phyloP scores from a whole-genome alignment of 2,329 filamentous ascomycete genomes.

The Calonectria leucothoes region DNA sequence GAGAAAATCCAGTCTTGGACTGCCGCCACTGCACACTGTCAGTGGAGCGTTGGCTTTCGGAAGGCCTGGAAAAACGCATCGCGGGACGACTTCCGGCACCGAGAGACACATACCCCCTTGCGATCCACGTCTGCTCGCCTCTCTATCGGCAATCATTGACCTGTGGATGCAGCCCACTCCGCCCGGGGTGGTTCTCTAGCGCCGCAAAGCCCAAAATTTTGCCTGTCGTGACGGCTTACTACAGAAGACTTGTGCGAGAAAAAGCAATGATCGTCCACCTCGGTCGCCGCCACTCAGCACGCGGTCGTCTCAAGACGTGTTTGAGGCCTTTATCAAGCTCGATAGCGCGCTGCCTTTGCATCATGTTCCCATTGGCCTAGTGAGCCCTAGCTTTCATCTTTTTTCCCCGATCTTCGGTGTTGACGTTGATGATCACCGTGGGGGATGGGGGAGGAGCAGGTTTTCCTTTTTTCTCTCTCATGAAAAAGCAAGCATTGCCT shows the following conservation, averaged over 20 bases:
- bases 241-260: neutral
- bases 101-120: neutral
- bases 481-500: neutral
- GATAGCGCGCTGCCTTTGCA: neutral
- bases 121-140: conserved; percentile 5
- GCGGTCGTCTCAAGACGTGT: neutral
- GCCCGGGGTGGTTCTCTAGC: neutral
- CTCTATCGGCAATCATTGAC: conserved; percentile 3
- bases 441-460: neutral
- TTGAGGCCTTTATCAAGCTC: conserved; percentile 15
- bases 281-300: conserved; percentile 4
- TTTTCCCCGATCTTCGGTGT: neutral
- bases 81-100: conserved; percentile 1
- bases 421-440: neutral
- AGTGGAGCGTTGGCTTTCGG: conserved; percentile 19
- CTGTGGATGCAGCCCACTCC: conserved; percentile 1
- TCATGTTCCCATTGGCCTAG: neutral
- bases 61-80: neutral
- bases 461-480: neutral
- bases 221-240: neutral
- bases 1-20: neutral
- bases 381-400: neutral
- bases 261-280: conserved; percentile 17
- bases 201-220: neutral
- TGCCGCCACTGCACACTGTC: conserved; percentile 13